Conservation (phyloP, 2,329 filamentous ascomycete genomes). For the Fusarium vanettenii region DNA sequence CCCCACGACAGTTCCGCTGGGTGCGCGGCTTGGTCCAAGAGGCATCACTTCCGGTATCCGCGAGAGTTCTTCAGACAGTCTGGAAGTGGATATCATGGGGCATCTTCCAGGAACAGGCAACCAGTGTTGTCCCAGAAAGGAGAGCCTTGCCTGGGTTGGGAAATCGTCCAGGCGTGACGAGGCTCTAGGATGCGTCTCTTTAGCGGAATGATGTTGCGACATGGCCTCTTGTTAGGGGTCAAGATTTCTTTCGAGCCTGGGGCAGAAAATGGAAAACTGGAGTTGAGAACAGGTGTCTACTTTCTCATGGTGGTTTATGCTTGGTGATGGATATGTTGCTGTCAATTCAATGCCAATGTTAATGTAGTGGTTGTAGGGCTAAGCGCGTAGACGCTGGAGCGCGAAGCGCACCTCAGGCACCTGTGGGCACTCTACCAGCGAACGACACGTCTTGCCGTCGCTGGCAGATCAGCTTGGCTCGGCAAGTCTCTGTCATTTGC, state of each 20-base stretch:
- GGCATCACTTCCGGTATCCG: constrained; percentile 6
- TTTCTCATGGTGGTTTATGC: constrained; percentile 5
- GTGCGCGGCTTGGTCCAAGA: background rate
- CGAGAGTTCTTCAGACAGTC: constrained; percentile 8
- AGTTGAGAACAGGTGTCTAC: background rate
- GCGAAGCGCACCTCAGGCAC: constrained; percentile 9
- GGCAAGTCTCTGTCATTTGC: constrained; percentile 8
- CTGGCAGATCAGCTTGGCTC: constrained; percentile 6
- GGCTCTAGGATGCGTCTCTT: constrained; percentile 25
- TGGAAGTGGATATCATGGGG: constrained; percentile 8
- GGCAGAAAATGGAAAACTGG: background rate
- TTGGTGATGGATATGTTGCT: constrained; percentile 5
- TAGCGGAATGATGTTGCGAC: constrained; percentile 22
- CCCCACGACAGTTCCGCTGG: background rate
- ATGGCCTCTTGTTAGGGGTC: constrained; percentile 11
- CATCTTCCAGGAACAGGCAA: background rate
- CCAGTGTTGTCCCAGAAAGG: background rate
- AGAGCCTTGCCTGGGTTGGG: background rate
- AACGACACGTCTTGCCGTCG: background rate
- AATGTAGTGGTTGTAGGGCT: background rate
- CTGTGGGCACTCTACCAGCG: constrained; percentile 18
- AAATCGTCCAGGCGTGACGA: constrained; percentile 8
- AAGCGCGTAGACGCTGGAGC: constrained; percentile 24
- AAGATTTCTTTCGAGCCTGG: constrained; percentile 27
- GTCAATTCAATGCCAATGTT: background rate